phyloP scores from a whole-genome alignment of 2,329 filamentous ascomycete species.

The Colletotrichum spinosum region DNA sequence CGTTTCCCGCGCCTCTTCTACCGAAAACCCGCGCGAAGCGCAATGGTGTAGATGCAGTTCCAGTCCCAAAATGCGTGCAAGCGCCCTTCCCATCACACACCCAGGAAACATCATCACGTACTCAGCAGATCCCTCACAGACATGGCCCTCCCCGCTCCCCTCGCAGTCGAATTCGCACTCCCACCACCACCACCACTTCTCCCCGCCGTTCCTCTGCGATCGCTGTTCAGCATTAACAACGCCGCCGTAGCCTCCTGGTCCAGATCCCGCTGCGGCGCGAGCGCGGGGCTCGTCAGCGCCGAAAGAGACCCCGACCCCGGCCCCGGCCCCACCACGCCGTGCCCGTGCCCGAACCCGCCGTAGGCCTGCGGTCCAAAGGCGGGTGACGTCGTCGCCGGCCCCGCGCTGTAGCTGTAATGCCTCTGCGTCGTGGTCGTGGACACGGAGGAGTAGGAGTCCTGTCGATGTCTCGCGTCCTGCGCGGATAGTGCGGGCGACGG shows the following conservation, averaged over 20 bases:
- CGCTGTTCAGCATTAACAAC: conserved; percentile 86
- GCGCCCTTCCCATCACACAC: neutral
- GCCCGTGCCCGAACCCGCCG: conserved; percentile 47
- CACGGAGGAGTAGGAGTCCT: conserved; percentile 67
- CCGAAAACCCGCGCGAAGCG: too few species aligned
- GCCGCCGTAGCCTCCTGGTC: conserved; percentile 88
- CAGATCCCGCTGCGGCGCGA: conserved; percentile 65
- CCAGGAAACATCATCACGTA: conserved; percentile 49
- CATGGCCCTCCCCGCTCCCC: conserved; percentile 56
- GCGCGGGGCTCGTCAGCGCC: conserved; percentile 68
- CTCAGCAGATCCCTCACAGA: conserved; percentile 67
- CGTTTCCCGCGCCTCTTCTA: too few species aligned
- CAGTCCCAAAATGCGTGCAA: too few species aligned
- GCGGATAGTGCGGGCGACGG: conserved; percentile 66
- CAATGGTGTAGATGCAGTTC: too few species aligned
- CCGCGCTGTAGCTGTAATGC: conserved; percentile 61
- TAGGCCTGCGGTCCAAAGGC: conserved; percentile 66
- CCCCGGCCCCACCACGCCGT: conserved; percentile 49
- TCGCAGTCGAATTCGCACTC: conserved; percentile 46
- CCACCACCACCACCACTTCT: conserved; percentile 26
- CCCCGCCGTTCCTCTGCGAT: conserved; percentile 68
- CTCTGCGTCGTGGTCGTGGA: conserved; percentile 57
- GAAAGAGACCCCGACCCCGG: conserved; percentile 58
- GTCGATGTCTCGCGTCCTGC: conserved; percentile 57
- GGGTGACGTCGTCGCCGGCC: conserved; percentile 65